Conservation (phyloP, 768 basidiomycete genomes). For the Daedalea quercina region DNA sequence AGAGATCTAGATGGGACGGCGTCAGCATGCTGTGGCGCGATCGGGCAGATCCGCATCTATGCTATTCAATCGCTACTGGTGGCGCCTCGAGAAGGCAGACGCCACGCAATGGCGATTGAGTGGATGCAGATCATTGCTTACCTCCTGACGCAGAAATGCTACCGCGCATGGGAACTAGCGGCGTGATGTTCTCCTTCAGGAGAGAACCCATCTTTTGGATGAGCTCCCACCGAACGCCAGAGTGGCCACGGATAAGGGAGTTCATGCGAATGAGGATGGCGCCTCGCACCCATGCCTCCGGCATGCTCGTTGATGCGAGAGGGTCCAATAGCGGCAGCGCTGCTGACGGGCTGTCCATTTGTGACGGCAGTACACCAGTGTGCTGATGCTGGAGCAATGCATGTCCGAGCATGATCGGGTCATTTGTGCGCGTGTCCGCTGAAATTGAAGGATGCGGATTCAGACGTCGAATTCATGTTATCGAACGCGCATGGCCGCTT, state of each 20-base stretch:
- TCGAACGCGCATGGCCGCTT: conserved; percentile 5
- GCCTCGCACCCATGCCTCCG: conserved; percentile 82
- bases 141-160: conserved; percentile 83
- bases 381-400: conserved; percentile 87
- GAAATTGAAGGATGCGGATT: neutral
- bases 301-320: conserved; percentile 64
- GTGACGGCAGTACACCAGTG: conserved; percentile 63
- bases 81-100: conserved; percentile 2
- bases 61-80: neutral
- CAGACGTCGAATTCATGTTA: neutral
- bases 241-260: conserved; percentile 83
- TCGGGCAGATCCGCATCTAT: neutral
- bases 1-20: conserved; percentile 42
- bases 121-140: conserved; percentile 20
- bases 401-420: conserved; percentile 65
- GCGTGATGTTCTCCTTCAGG: conserved; percentile 65
- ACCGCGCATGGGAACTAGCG: conserved; percentile 76
- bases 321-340: conserved; percentile 69
- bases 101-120: neutral
- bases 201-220: conserved; percentile 73
- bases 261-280: conserved; percentile 86
- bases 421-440: conserved; percentile 79
- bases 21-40: neutral
- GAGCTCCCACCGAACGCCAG: conserved; percentile 76
- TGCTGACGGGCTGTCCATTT: conserved; percentile 37